Evolutionary conservation across 345 rosid genomes (phyloP).

Genomic region (Citrus inodora): DNA sequence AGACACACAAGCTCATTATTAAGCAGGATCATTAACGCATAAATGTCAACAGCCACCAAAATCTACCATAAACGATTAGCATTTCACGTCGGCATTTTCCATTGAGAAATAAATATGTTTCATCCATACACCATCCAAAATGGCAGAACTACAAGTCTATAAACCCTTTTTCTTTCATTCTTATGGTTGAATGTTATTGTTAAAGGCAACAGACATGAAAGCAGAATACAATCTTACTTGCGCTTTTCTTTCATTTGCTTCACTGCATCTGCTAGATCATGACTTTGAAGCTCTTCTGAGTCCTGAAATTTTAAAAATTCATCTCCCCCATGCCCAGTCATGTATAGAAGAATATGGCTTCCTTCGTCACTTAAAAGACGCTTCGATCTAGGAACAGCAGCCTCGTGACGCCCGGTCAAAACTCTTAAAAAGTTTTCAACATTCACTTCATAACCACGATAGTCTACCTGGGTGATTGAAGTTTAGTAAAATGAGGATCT

Average conservation of each 20-base stretch:
- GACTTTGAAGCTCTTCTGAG: conserved; percentile 96
- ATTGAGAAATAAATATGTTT: background rate
- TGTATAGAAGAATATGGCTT: conserved; percentile 92
- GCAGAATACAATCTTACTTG: conserved; percentile 40
- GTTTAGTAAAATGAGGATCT: conserved; percentile 26
- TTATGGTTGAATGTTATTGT: background rate
- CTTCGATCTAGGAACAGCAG: conserved; percentile 97
- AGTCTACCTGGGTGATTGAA: conserved; percentile 71
- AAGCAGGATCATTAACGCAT: background rate
- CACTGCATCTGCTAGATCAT: conserved; percentile 98
- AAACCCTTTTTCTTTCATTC: background rate
- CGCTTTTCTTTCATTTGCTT: conserved; percentile 98
- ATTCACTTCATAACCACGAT: conserved; percentile 95
- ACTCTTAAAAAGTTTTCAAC: conserved; percentile 88
- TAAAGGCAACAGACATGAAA: conserved; percentile 11
- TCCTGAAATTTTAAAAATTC: conserved; percentile 96
- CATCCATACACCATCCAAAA: background rate
- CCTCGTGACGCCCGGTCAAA: conserved; percentile 84
- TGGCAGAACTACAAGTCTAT: background rate
- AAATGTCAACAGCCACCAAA: background rate
- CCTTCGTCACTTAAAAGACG: conserved; percentile 98
- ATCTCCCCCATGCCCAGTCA: conserved; percentile 99
- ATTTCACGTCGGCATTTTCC: background rate
- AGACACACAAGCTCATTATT: background rate
- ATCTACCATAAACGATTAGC: background rate